phyloP scores from a whole-genome alignment of 768 basidiomycete species.

The Rhizopogon sp. region DNA sequence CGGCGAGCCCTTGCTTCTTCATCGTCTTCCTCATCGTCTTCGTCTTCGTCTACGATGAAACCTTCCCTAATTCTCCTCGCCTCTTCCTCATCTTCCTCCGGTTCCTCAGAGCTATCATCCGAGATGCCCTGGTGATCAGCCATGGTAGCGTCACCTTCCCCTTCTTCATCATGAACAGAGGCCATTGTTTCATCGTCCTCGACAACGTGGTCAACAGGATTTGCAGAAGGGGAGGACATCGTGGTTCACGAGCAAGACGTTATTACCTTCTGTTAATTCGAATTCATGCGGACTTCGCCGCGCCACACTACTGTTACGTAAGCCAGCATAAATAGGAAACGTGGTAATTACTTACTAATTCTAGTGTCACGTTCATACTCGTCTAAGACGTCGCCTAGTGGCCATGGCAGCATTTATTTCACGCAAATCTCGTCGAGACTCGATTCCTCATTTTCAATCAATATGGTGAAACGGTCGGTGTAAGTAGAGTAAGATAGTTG shows the following conservation, averaged over 20 bases:
- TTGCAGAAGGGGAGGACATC: conserved; percentile 54
- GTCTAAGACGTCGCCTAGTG: too few relatives aligned
- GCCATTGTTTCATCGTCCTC: conserved; percentile 63
- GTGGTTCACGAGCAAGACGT: conserved; percentile 21
- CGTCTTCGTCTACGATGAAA: conserved; percentile 91
- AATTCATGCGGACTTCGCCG: conserved; percentile 1
- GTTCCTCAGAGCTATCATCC: conserved; percentile 87
- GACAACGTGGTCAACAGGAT: conserved; percentile 25
- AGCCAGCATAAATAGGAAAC: background rate
- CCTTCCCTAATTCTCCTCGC: conserved; percentile 74
- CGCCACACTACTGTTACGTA: background rate
- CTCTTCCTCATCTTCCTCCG: conserved; percentile 90
- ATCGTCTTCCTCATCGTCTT: conserved; percentile 68
- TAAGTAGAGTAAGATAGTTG: background rate
- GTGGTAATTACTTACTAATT: too few relatives aligned
- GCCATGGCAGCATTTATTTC: too few relatives aligned
- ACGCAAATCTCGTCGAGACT: too few relatives aligned
- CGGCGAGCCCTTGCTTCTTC: conserved; percentile 50
- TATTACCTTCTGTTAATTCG: background rate
- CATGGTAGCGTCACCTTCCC: conserved; percentile 49
- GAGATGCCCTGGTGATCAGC: conserved; percentile 42
- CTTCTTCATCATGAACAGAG: conserved; percentile 36
- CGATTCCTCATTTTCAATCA: too few relatives aligned
- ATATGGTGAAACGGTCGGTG: too few relatives aligned
- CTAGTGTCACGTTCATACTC: too few relatives aligned